Percentiles rank a stretch among this genome's conserved stretches.
phyloP scores from a whole-genome alignment of 768 basidiomycete genomes.

The Lentinula detonsa region DNA sequence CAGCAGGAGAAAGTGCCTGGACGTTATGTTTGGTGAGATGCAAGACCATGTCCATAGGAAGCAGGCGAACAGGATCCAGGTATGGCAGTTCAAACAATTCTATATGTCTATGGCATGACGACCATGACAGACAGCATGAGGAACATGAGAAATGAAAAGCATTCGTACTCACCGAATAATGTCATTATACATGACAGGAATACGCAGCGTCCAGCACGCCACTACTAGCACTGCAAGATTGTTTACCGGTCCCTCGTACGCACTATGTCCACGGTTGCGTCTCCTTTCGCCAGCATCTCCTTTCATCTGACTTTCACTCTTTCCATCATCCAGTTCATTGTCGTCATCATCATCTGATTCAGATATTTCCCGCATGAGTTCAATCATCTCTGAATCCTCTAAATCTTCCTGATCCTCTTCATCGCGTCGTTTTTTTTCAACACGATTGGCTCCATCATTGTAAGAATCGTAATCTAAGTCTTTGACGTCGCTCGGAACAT shows the following conservation, averaged over 20 bases:
- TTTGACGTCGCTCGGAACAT: slow-evolving; percentile 11
- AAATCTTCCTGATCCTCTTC: slow-evolving; percentile 12
- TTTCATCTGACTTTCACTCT: slow-evolving; percentile 6
- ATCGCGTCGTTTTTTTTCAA: slow-evolving; percentile 11
- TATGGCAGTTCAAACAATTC: slow-evolving; percentile 77
- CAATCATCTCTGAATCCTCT: slow-evolving; percentile 31
- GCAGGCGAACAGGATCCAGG: slow-evolving; percentile 57
- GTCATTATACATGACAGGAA: slow-evolving; percentile 74
- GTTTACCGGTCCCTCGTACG: slow-evolving; percentile 34
- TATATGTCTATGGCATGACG: slow-evolving; percentile 45
- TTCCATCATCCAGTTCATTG: slow-evolving; percentile 17
- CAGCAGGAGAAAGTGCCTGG: slow-evolving; percentile 65
- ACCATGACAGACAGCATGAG: slow-evolving; percentile 8
- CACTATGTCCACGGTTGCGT: slow-evolving; percentile 11
- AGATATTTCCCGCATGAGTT: slow-evolving; percentile 37
- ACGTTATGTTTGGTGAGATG: slow-evolving; percentile 72
- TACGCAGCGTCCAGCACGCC: slow-evolving; percentile 73
- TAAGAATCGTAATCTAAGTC: slow-evolving; percentile 8
- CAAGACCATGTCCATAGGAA: slow-evolving; percentile 54
- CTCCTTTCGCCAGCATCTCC: not conserved
- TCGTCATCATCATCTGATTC: slow-evolving; percentile 32
- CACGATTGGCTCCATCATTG: slow-evolving; percentile 4
- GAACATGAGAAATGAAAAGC: slow-evolving; percentile 3
- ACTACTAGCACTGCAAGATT: slow-evolving; percentile 66
- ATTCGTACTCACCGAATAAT: slow-evolving; percentile 52